phyloP scores from a whole-genome alignment of 305 asterid genomes.

The Caryopteris hybrid region DNA sequence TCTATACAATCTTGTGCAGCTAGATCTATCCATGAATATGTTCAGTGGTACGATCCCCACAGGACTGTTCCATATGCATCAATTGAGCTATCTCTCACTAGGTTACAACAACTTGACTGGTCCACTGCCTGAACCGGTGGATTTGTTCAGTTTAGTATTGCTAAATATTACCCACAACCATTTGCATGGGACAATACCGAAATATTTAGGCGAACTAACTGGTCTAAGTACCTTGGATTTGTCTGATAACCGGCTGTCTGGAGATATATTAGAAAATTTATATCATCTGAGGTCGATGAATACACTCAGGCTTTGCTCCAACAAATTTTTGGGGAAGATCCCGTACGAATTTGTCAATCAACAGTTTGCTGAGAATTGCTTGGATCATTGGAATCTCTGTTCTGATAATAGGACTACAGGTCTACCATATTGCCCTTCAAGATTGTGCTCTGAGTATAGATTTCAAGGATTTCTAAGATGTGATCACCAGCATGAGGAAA shows the following conservation, averaged over 20 bases:
- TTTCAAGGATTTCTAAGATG: slow-evolving; percentile 1
- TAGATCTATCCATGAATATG: slow-evolving; percentile 28
- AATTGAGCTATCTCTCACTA: background rate
- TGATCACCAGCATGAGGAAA: background rate
- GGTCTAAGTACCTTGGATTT: slow-evolving; percentile 14
- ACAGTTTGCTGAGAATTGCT: background rate
- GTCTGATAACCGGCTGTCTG: slow-evolving; percentile 29
- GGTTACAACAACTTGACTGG: slow-evolving; percentile 28
- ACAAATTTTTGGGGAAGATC: slow-evolving; percentile 16
- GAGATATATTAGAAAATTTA: slow-evolving; percentile 14
- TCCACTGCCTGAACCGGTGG: slow-evolving; percentile 22
- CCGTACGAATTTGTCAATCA: slow-evolving; percentile 12
- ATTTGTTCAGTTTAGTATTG: background rate
- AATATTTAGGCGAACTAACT: background rate
- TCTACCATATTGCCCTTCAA: slow-evolving; percentile 17
- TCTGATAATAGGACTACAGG: slow-evolving; percentile 1
- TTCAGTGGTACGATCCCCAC: slow-evolving; percentile 24
- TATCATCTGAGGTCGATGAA: background rate
- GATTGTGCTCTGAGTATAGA: slow-evolving; percentile 11
- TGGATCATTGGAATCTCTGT: slow-evolving; percentile 17
- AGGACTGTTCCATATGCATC: slow-evolving; percentile 13
- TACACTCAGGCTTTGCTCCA: slow-evolving; percentile 9
- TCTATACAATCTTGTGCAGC: slow-evolving; percentile 2
- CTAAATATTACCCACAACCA: slow-evolving; percentile 22
- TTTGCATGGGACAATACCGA: slow-evolving; percentile 19